Base-by-base conservation (phyloP, 2,329 filamentous ascomycete genomes). In the Cryphonectria nitschkei region DNA sequence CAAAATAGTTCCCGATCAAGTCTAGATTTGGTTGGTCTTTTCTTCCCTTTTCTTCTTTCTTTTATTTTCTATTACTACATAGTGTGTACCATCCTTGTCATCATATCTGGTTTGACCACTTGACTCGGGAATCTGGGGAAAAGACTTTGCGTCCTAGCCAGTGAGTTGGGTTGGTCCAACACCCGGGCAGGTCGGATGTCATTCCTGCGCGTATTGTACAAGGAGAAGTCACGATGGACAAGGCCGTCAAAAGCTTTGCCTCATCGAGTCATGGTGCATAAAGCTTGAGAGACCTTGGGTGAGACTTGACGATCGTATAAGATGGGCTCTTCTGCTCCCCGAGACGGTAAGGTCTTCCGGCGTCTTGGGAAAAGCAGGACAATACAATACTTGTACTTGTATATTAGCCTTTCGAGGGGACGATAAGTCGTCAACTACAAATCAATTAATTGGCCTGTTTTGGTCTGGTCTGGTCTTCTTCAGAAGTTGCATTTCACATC, bases 251-350 rank as follows among this genome's bases (percentile, higher is more conserved):
- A 26, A 29, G 13, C 43, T 34, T 65, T 46, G 3, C 43, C 41
- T 19, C 63, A 46, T 67, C 39, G 65, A 67, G 65, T 67, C 65
- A 67, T 67, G 54, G 54, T 46, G 41, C 65, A 67, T 61, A 19
- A 58, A 26, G 16, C 14, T 34, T 19, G n/a, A 39, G 46, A 26
- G 50, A 52, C 37, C 61, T 50, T n/a, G 63, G 14, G 50, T 56
- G 56, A 58, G 34, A 67, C 50, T 11, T 19, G 34, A 39, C 52
- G 37, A 32, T 43, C 37, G 52, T 41, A 41, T 67, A 43, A 65
- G 34, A 43, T 43, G 22, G 43, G 22, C n/a, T 41, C 37, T 13
- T 19, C 16, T 9, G 16, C 54, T 43, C n/a, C 41, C 65, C 26
- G 29, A 52, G 11, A 61, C 14, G 56, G 54, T 19, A 39, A 32